Evolutionary conservation across 1,284 basidiomycete genomes (phyloP).

Genomic region (Pseudozyma hubeiensis): DNA sequence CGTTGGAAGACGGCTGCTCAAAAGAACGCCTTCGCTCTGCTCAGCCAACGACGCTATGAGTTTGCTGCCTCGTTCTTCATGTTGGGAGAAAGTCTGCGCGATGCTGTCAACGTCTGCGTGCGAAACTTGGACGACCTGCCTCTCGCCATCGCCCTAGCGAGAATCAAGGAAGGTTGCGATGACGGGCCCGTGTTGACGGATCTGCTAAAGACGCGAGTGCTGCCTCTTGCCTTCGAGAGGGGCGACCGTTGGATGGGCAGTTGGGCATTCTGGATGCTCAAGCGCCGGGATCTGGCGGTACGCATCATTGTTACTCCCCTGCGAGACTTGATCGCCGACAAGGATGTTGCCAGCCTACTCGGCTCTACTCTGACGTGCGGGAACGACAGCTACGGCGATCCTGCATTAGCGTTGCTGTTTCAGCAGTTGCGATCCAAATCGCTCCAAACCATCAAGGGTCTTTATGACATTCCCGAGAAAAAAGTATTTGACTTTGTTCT

Average conservation of each 20-base stretch:
- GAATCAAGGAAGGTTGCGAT: constrained; percentile 80
- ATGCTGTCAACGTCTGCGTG: constrained; percentile 90
- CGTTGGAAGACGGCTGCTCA: constrained; percentile 92
- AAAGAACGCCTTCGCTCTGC: constrained; percentile 94
- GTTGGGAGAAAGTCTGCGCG: constrained; percentile 85
- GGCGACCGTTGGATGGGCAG: constrained; percentile 96
- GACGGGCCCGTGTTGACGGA: constrained; percentile 81
- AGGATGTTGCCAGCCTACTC: constrained; percentile 21
- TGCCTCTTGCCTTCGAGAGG: constrained; percentile 84
- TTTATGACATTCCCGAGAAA: constrained; percentile 84
- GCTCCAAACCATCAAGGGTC: constrained; percentile 88
- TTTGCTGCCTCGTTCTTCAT: constrained; percentile 97
- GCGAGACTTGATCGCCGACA: constrained; percentile 33
- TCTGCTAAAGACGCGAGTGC: constrained; percentile 79
- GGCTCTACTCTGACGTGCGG: constrained; percentile 72
- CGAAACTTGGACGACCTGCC: constrained; percentile 89
- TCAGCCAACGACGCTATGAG: constrained; percentile 72
- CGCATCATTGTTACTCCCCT: constrained; percentile 76
- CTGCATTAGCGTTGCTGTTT: constrained; percentile 87
- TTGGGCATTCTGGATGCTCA: constrained; percentile 94
- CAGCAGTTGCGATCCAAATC: constrained; percentile 89
- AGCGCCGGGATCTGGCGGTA: constrained; percentile 85
- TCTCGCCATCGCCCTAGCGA: constrained; percentile 85
- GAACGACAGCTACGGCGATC: constrained; percentile 90
- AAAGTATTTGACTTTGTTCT: constrained; percentile 92